Evolutionary conservation across 2,329 filamentous ascomycete species (phyloP), one percentile per base, ranked within the genome.

Genomic region (Talaromyces sp.): DNA sequence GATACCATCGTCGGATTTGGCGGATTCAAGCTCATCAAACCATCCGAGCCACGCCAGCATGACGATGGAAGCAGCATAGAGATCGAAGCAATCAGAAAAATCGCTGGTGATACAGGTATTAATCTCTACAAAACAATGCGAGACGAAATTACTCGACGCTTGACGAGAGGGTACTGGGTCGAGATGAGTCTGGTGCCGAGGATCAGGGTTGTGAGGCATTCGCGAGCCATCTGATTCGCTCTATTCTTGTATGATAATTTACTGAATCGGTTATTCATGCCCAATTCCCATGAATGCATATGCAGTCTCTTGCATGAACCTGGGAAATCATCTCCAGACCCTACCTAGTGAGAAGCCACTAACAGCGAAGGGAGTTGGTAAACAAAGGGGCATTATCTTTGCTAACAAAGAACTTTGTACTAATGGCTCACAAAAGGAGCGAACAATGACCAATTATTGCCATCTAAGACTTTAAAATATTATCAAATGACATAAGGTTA

Each of bases 161-260:
- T 79, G 22, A 81, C 81, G 2, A 71, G 74, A 37, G 85, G 85
- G 0, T 85, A 82, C 76, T 88, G 86, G 86, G 78, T 81, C 31
- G 81, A 84, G 63, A 71, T 86, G 52, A 78, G 74, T 67, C 82
- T 86, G 80, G 79, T 81, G 71, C 83, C 84, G 41, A 84, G 80
- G 71, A 78, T 87, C 50, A 79, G 79, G 65, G 81, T 88, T 43
- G 70, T 87, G 71, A 75, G 75, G 66, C 78, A 77, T 45, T 45
- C 69, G 14, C 35, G 49, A 66, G n/a, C 39, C 5, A 39, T 45
- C 56, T 59, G 37, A 43, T 27, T 31, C 14, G 19, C 37, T 45
- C 24, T 2, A 22, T 35, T 22, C 8, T 24, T 57, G 33, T 39
- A 33, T 52, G 16, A 14, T 33, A n/a, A 24, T 16, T 10, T 31